Percentiles rank a stretch among this genome's conserved stretches.
Conservation (phyloP, 2,329 filamentous ascomycete genomes). For the Byssochlamys sp. region DNA sequence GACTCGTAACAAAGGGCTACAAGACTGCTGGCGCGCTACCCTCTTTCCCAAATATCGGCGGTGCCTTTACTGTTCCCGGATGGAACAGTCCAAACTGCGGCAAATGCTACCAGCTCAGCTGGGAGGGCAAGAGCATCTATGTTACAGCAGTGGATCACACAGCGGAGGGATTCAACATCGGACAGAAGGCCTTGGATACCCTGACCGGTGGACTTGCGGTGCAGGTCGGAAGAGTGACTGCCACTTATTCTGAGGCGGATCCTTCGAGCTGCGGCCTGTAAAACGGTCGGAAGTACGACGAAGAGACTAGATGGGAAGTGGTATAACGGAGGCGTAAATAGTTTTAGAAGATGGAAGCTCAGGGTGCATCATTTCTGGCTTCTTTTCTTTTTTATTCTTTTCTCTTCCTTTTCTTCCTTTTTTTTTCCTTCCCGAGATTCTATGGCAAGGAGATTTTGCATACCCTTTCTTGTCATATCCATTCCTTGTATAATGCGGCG, state of each 20-base stretch:
- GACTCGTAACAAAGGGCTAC: conserved; percentile 23
- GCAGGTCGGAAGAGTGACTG: conserved; percentile 33
- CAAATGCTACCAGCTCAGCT: conserved; percentile 44
- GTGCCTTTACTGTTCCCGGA: conserved; percentile 37
- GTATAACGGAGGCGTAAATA: not conserved
- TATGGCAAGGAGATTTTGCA: not conserved
- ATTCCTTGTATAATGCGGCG: not conserved
- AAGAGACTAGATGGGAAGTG: not conserved
- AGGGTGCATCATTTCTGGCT: no score
- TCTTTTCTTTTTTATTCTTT: no score
- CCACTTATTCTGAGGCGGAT: conserved; percentile 18
- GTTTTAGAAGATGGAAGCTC: not conserved
- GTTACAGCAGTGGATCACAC: conserved; percentile 42
- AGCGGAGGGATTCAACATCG: conserved; percentile 41
- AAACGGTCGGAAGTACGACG: not conserved
- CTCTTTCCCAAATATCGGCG: conserved; percentile 42
- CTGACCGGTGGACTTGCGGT: conserved; percentile 40
- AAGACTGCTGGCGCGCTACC: conserved; percentile 37
- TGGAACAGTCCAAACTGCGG: conserved; percentile 44
- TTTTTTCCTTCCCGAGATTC: not conserved
- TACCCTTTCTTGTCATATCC: not conserved
- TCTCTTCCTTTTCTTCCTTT: no score
- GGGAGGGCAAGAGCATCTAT: conserved; percentile 36
- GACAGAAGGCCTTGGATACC: conserved; percentile 38
- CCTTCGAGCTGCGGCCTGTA: conserved; percentile 4